Evolutionary conservation across 768 basidiomycete genomes (phyloP).

Genomic region (Amylocystis lapponica): DNA sequence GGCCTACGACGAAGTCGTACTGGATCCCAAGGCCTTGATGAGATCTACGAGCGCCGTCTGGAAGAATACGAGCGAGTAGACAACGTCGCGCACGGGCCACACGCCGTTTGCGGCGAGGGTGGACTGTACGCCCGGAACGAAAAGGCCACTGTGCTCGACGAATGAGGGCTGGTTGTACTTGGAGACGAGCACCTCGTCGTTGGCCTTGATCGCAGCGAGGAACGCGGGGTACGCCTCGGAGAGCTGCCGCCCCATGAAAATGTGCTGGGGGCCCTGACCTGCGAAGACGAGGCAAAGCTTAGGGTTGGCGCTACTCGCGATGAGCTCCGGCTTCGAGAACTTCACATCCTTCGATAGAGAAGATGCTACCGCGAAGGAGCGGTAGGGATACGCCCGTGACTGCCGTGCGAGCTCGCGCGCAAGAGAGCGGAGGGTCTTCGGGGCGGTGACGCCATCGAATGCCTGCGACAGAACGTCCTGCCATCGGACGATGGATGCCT

Average conservation of each 20-base stretch:
- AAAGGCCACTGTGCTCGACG: conserved; percentile 29
- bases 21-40: conserved; percentile 24
- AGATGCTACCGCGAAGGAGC: conserved; percentile 21
- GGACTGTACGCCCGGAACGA: conserved; percentile 22
- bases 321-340: conserved; percentile 25
- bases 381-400: conserved; percentile 24
- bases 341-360: conserved; percentile 18
- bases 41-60: conserved; percentile 31
- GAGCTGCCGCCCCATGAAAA: conserved; percentile 32
- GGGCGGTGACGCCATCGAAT: conserved; percentile 16
- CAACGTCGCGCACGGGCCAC: conserved; percentile 30
- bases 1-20: conserved; percentile 29
- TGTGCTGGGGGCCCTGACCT: conserved; percentile 32
- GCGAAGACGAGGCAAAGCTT: conserved; percentile 31
- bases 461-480: conserved; percentile 9
- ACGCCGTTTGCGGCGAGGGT: conserved; percentile 19
- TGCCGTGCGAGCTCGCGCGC: conserved; percentile 25
- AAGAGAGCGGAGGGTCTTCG: conserved; percentile 20
- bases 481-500: conserved; percentile 1
- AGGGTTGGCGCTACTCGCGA: conserved; percentile 17
- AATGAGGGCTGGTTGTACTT: conserved; percentile 26
- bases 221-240: conserved; percentile 27
- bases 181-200: conserved; percentile 27
- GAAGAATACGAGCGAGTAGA: conserved; percentile 28
- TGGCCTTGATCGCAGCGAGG: conserved; percentile 24